Conservation (phyloP, 768 basidiomycete species). For the Boletus insuetus region DNA sequence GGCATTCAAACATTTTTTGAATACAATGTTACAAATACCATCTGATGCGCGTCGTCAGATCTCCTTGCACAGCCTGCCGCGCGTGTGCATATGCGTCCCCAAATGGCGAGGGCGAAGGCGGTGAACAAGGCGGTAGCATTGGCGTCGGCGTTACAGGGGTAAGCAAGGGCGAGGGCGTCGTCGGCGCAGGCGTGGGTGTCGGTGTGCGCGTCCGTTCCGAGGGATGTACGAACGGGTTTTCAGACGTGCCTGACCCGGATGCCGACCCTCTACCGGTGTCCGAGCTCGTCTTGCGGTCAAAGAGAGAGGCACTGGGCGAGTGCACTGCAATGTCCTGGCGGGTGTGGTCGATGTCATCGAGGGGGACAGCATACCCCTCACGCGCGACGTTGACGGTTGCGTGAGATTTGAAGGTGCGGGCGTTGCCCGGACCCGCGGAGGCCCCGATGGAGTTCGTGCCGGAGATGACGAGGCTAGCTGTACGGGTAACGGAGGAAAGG, state of each 20-base stretch:
- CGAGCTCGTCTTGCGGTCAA: slow-evolving; percentile 13
- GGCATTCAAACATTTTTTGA: no score
- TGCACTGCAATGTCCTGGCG: slow-evolving; percentile 35
- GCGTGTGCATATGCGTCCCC: slow-evolving; percentile 32
- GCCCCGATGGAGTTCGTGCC: slow-evolving; percentile 35
- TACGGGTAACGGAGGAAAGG: slow-evolving; percentile 55
- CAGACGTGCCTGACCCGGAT: neutral
- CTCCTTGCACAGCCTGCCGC: slow-evolving; percentile 19
- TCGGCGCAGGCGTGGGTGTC: neutral
- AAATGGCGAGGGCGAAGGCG: slow-evolving; percentile 31
- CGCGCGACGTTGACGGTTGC: slow-evolving; percentile 46
- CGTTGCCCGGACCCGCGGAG: slow-evolving; percentile 28
- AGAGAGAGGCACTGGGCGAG: slow-evolving; percentile 23
- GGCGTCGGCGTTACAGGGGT: slow-evolving; percentile 1
- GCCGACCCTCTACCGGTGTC: neutral
- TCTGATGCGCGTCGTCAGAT: neutral
- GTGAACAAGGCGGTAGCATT: neutral
- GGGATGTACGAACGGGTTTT: slow-evolving; percentile 47
- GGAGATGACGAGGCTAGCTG: slow-evolving; percentile 59
- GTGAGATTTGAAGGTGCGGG: slow-evolving; percentile 46
- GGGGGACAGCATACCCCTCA: slow-evolving; percentile 40
- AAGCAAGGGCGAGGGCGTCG: neutral
- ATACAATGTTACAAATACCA: no score
- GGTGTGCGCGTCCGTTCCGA: slow-evolving; percentile 13
- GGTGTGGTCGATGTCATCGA: slow-evolving; percentile 47